Evolutionary conservation across 306 rosid species (phyloP).

Genomic region (Pterocarpus macrocarpus): DNA sequence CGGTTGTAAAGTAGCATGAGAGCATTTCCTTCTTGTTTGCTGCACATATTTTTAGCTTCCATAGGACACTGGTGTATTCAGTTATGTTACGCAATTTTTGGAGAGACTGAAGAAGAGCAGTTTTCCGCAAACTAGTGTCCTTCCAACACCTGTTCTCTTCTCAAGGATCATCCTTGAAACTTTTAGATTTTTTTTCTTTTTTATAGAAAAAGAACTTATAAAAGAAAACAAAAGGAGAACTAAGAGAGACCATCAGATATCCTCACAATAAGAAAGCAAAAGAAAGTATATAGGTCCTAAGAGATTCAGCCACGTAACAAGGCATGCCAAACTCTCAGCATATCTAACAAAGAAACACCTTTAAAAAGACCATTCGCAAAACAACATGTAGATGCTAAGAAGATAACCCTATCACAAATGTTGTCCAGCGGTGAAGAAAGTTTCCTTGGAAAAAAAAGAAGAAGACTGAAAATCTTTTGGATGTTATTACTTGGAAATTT

Average conservation of each 20-base stretch:
- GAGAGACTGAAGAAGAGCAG: neutral
- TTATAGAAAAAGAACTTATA: neutral
- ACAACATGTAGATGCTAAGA: neutral
- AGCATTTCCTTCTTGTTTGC: neutral
- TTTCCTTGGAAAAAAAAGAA: neutral
- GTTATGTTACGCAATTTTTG: neutral
- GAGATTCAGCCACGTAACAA: neutral
- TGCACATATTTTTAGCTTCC: neutral
- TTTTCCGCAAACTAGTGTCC: neutral
- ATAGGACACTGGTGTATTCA: neutral
- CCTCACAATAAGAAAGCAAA: neutral
- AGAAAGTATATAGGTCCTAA: neutral
- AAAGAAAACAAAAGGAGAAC: neutral
- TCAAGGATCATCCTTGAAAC: neutral
- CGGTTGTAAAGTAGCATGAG: neutral
- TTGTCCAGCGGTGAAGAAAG: neutral
- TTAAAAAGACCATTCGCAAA: neutral
- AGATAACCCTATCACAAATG: neutral
- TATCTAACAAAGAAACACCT: neutral
- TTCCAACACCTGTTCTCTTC: conserved; percentile 12
- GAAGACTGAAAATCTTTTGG: neutral
- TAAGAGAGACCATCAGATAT: neutral
- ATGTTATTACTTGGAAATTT: neutral
- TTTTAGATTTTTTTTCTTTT: neutral
- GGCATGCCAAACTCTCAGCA: neutral